These are phyloP conservation scores for Nigrospora oryzae DNA, from an alignment of 2,329 filamentous ascomycete species.

Conservation along the genomic window DNA sequence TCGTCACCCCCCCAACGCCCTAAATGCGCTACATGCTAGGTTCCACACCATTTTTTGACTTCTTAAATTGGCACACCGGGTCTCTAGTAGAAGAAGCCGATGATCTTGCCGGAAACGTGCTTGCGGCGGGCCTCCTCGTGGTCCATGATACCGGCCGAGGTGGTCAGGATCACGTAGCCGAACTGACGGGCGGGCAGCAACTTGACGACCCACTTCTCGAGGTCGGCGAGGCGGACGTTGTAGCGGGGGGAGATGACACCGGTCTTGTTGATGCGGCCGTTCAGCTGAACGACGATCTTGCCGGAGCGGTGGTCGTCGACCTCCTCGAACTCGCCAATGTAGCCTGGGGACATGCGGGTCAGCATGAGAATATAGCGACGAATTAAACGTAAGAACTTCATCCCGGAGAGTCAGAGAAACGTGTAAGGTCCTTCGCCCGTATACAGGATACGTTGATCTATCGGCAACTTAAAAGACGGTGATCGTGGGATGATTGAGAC, in stretches of 20 bases:
- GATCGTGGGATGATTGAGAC: conserved; percentile 74
- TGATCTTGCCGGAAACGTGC: conserved; percentile 98
- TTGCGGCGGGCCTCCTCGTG: conserved; percentile 99
- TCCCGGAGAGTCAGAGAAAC: conserved; percentile 65
- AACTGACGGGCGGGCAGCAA: conserved; percentile 99
- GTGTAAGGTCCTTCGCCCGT: conserved; percentile 88
- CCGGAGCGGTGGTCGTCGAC: conserved; percentile 98
- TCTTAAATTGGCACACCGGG: conserved; percentile 2
- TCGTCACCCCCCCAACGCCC: conserved; percentile 20
- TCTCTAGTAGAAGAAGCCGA: conserved; percentile 96
- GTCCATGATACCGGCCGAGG: conserved; percentile 99
- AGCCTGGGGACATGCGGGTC: conserved; percentile 51
- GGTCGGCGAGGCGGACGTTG: conserved; percentile 94
- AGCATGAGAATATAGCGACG: conserved; percentile 75
- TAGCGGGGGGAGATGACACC: conserved; percentile 99
- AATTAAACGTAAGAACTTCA: conserved; percentile 91
- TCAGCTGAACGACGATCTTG: conserved; percentile 99
- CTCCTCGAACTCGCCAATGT: conserved; percentile 99
- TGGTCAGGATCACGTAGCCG: conserved; percentile 98
- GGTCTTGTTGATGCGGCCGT: conserved; percentile 98
- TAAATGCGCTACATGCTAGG: conserved; percentile 16
- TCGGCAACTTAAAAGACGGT: conserved; percentile 99
- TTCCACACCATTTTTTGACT: conserved; percentile 5
- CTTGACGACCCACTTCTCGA: conserved; percentile 99
- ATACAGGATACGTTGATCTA: conserved; percentile 58